phyloP scores from a whole-genome alignment of 2,329 filamentous ascomycete species.

The Penicillium vulpinum region DNA sequence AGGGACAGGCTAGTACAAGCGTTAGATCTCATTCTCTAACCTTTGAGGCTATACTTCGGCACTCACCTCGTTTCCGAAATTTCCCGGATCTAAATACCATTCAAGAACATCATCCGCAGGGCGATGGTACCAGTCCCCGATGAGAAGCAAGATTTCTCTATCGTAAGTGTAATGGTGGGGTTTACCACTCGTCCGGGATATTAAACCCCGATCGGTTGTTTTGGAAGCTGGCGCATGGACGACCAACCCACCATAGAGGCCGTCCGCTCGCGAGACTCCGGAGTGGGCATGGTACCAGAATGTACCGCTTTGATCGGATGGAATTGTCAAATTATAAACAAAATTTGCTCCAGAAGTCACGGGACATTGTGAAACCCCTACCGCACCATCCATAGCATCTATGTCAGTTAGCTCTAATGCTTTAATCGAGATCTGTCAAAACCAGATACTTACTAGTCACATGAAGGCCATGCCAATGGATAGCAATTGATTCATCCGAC shows the following conservation, averaged over 20 bases:
- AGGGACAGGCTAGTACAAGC: slow-evolving; percentile 45
- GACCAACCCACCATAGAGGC: slow-evolving; percentile 50
- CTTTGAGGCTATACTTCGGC: not conserved
- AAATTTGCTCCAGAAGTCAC: slow-evolving; percentile 60
- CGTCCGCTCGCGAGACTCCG: slow-evolving; percentile 46
- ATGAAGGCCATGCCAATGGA: slow-evolving; percentile 53
- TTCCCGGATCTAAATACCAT: slow-evolving; percentile 47
- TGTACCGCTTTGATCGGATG: slow-evolving; percentile 43
- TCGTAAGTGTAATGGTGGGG: slow-evolving; percentile 30
- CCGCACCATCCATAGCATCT: slow-evolving; percentile 66
- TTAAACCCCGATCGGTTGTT: slow-evolving; percentile 18
- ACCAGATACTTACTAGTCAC: slow-evolving; percentile 34
- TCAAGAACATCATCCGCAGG: slow-evolving; percentile 43
- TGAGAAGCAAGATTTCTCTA: slow-evolving; percentile 48
- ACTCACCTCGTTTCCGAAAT: slow-evolving; percentile 47
- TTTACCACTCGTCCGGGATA: slow-evolving; percentile 3
- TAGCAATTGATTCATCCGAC: slow-evolving; percentile 40
- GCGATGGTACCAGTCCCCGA: slow-evolving; percentile 54
- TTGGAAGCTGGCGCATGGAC: slow-evolving; percentile 43
- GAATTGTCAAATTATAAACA: slow-evolving; percentile 44
- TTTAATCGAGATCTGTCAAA: no score
- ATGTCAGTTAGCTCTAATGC: slow-evolving; percentile 1
- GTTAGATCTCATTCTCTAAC: not conserved
- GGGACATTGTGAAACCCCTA: slow-evolving; percentile 65
- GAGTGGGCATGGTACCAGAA: slow-evolving; percentile 55